Conservation (phyloP, 2,329 filamentous ascomycete genomes). For the Fusarium nygamai region DNA sequence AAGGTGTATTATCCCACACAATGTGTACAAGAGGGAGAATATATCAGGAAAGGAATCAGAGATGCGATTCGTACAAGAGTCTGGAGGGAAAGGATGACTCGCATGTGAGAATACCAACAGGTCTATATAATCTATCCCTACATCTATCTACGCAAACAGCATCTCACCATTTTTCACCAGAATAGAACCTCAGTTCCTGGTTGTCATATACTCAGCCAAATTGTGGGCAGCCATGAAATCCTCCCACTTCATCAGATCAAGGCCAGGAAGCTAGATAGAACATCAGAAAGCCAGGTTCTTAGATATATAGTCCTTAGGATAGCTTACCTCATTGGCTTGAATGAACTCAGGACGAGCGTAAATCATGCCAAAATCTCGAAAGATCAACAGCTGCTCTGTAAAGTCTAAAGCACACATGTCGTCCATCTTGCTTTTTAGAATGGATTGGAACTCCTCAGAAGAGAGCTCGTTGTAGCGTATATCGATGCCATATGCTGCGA, state of each 20-base stretch:
- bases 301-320: accelerated
- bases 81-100: no score
- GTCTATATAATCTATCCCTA: not conserved
- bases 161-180: no score
- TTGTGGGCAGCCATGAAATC: not conserved
- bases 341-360: not conserved
- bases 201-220: not conserved
- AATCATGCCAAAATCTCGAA: not conserved
- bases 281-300: accelerated
- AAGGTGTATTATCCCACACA: no score
- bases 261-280: not conserved
- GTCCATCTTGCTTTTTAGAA: not conserved
- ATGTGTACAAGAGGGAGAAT: no score
- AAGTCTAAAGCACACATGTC: not conserved
- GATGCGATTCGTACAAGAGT: no score
- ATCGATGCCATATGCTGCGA: not conserved
- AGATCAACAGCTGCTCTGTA: not conserved
- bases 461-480: not conserved
- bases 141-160: not conserved
- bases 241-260: not conserved
- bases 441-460: not conserved
- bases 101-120: no score
- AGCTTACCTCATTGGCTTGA: not conserved
- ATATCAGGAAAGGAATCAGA: no score
- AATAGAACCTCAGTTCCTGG: no score